These are phyloP conservation scores for Elymus sibiricus DNA, from an alignment of 176 grass and related monocot genomes.

Conservation along the genomic window DNA sequence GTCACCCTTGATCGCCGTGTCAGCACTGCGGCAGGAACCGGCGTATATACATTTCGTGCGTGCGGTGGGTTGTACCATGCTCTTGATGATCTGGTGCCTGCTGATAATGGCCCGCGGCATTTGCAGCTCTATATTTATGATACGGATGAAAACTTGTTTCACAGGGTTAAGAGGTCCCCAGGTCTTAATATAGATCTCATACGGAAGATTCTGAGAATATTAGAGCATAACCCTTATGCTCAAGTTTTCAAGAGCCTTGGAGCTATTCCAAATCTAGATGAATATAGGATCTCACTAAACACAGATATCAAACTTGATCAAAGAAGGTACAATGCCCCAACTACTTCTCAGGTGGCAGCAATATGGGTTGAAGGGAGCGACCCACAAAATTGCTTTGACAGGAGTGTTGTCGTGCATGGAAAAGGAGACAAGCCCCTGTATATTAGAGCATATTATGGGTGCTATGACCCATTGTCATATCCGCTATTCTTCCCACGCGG, in stretches of 20 bases:
- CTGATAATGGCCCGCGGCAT: no score
- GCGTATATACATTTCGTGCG: background rate
- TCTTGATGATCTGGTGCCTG: no score
- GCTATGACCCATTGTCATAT: no score
- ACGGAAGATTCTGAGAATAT: no score
- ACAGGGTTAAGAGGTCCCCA: no score
- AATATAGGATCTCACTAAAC: no score
- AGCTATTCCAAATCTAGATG: no score
- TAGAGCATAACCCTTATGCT: no score
- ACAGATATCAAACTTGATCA: background rate
- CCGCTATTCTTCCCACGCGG: no score
- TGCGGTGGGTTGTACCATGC: background rate
- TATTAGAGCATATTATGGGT: background rate
- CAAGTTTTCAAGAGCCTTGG: no score
- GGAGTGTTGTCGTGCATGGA: background rate
- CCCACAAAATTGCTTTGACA: background rate
- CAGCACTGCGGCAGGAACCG: background rate
- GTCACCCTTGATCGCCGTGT: background rate
- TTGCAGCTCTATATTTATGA: background rate
- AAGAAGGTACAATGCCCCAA: background rate
- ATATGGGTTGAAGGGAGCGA: background rate
- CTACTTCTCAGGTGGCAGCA: background rate
- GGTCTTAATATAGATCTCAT: no score
- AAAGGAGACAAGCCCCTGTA: background rate
- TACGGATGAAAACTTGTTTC: background rate